A percentile compares a stretch with the other conserved stretches of the same genome.
Evolutionary conservation across 495 filamentous ascomycete species (phyloP).

Genomic region (Aspergillus hancockii): DNA sequence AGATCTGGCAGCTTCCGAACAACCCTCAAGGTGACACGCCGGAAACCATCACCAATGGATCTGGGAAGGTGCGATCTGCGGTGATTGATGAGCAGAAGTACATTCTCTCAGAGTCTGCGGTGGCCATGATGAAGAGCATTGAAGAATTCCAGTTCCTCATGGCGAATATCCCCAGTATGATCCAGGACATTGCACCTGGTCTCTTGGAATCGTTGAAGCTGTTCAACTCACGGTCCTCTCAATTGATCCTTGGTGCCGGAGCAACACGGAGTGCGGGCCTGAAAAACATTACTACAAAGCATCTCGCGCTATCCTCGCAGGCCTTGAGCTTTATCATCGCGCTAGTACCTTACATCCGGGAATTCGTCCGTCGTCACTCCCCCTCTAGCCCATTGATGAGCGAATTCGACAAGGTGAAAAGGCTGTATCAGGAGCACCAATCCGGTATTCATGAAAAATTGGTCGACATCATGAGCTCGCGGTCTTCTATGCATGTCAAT

Average conservation of each 20-base stretch:
- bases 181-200: conserved; percentile 73
- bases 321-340: conserved; percentile 84
- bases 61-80: conserved; percentile 66
- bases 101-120: conserved; percentile 79
- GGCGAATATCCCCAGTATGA: conserved; percentile 82
- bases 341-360: conserved; percentile 85
- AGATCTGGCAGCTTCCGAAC: conserved; percentile 65
- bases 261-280: conserved; percentile 88
- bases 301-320: conserved; percentile 90
- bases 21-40: conserved; percentile 29
- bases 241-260: conserved; percentile 92
- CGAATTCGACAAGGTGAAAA: conserved; percentile 91
- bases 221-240: conserved; percentile 91
- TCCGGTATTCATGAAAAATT: conserved; percentile 92
- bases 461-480: conserved; percentile 89
- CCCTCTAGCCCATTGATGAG: conserved; percentile 66
- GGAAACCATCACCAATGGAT: conserved; percentile 49
- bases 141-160: conserved; percentile 81
- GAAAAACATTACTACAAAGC: conserved; percentile 94
- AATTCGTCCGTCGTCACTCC: conserved; percentile 82
- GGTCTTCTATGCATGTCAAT: conserved; percentile 69
- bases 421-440: conserved; percentile 90
- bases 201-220: conserved; percentile 76
- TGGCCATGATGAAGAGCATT: conserved; percentile 77
- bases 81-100: conserved; percentile 82